phyloP scores from a whole-genome alignment of 805 yeast species.

The Yamadazyma akitaensis region DNA sequence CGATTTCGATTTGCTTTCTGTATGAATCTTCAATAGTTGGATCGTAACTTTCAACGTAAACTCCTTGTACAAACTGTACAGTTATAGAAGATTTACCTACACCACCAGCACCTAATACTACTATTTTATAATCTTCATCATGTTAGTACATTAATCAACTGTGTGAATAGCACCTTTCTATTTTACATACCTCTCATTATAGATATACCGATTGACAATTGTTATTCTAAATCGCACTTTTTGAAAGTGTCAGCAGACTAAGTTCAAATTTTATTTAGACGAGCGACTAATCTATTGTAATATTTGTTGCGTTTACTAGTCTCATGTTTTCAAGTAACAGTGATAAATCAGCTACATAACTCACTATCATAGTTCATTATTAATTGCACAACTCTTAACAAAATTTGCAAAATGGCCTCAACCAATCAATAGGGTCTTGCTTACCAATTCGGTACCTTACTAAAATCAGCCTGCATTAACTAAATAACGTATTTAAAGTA shows the following conservation, averaged over 20 bases:
- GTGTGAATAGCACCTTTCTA: no score
- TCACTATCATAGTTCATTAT: no score
- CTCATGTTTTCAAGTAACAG: not conserved
- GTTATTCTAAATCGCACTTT: conserved; percentile 6
- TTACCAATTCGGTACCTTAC: not conserved
- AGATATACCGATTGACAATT: conserved; percentile 1
- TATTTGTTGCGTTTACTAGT: not conserved
- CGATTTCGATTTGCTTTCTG: conserved; percentile 82
- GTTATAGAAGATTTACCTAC: conserved; percentile 94
- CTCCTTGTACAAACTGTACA: conserved; percentile 88
- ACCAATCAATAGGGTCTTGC: no score
- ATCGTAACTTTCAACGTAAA: conserved; percentile 86
- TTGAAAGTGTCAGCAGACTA: conserved; percentile 9
- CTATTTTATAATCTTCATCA: conserved; percentile 77
- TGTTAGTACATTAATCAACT: conserved; percentile 1
- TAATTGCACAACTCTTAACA: no score
- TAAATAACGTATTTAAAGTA: not conserved
- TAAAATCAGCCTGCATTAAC: not conserved
- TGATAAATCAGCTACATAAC: no score
- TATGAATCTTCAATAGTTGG: conserved; percentile 98
- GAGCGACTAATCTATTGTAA: not conserved
- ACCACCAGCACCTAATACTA: conserved; percentile 95
- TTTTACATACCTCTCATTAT: conserved; percentile 18
- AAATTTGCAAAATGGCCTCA: no score
- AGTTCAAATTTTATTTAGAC: conserved; percentile 3